Evolutionary conservation across 768 basidiomycete species (phyloP), one percentile per base, ranked within the genome.

Genomic region (Lactarius sp.): DNA sequence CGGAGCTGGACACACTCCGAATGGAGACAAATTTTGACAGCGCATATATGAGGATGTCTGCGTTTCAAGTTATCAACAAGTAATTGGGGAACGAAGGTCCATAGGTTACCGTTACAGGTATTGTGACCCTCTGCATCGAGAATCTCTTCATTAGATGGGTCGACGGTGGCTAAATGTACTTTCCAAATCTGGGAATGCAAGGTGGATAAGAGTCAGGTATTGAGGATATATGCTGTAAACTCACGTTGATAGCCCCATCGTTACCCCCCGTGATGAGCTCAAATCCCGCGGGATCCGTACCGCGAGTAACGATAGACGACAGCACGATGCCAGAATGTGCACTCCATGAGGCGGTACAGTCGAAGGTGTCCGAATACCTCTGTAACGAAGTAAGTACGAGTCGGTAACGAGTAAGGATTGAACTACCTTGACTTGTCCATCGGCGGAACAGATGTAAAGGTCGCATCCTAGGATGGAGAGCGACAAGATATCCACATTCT

Each of bases 1-100:
- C 80, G 60, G 80, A 79, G 54, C 81, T 84, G 70, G 92, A 94
- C 55, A 99, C 82, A 51, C 94, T 96, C 1, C 87, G 91, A 47
- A 94, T 90, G 0, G 92, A 85, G 6, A 97, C 80, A 66, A 99
- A 92, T 70, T 90, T 89, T 0, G 88, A 85, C 6, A 96, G 78
- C 0, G 91, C 91, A 69, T 87, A 88, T 2, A 85, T 79, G 78
- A 95, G 79, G 13, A 85, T 84, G 68, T 93, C 92, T 84, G 60
- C 18, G 6, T 56, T 55, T 44, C 52, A 33, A 20, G 9, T 10
- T 37, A 50, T 61, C 27, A 59, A 44, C 12, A 10, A 6, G 33
- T 1, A 20, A 53, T 57, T 18, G 44, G 27, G 42, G 9, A 46
- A 54, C n/a, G 34, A 41, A 33, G 12, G 4, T 6, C 27, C 13